A percentile compares a stretch with the other conserved stretches of the same genome.
phyloP scores from a whole-genome alignment of 2,329 filamentous ascomycete species.

The Leptographium flavum region DNA sequence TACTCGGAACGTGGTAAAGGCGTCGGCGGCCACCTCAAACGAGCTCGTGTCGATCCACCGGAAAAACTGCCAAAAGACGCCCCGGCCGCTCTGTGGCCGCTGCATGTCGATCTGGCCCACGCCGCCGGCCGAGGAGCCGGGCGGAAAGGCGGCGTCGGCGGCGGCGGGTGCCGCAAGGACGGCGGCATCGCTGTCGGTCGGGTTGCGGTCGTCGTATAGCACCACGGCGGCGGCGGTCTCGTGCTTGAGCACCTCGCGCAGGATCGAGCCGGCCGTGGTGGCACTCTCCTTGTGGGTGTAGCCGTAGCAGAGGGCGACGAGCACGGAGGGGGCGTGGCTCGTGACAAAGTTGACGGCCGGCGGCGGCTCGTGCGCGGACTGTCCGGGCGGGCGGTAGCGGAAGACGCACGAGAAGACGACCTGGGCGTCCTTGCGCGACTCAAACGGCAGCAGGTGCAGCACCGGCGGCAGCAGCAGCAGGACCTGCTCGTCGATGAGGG shows the following conservation, averaged over 20 bases:
- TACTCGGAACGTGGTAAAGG: constrained; percentile 81
- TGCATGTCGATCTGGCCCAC: constrained; percentile 66
- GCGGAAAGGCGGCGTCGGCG: not conserved
- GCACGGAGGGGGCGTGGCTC: constrained; percentile 70
- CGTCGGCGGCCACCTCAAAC: constrained; percentile 93
- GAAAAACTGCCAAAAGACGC: constrained; percentile 95
- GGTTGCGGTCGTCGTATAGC: constrained; percentile 75
- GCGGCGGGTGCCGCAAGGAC: not conserved
- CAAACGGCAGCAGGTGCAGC: constrained; percentile 80
- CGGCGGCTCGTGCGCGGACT: not conserved
- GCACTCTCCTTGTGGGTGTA: constrained; percentile 87
- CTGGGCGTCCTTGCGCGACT: constrained; percentile 89
- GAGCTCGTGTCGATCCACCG: constrained; percentile 93
- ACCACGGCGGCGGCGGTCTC: constrained; percentile 85
- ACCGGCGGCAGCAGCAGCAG: constrained; percentile 70
- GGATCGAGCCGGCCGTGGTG: constrained; percentile 76
- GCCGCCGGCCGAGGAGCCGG: constrained; percentile 57
- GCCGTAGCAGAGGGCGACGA: constrained; percentile 76
- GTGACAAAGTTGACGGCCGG: constrained; percentile 82
- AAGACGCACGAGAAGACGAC: constrained; percentile 93
- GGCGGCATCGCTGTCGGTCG: constrained; percentile 20
- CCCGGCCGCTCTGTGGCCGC: constrained; percentile 59
- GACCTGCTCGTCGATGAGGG: constrained; percentile 76
- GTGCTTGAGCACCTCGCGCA: constrained; percentile 78
- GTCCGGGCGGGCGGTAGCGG: constrained; percentile 62